Conservation (phyloP, 164 flowering plant species). For the Aristolochia contorta region DNA sequence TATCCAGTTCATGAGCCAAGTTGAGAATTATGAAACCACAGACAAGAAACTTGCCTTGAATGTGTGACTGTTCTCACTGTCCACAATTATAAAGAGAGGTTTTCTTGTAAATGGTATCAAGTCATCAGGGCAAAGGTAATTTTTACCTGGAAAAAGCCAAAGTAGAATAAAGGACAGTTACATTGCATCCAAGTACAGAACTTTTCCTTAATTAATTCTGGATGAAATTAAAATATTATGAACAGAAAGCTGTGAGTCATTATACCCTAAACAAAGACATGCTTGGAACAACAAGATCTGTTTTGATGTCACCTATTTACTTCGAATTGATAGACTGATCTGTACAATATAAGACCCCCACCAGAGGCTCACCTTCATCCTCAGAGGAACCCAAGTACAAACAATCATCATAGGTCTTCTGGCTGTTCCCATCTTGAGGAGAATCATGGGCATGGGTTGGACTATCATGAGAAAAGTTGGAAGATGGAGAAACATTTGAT, state of each 20-base stretch:
- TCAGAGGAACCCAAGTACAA: constrained; percentile 60
- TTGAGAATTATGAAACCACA: constrained; percentile 4
- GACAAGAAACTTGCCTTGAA: constrained; percentile 62
- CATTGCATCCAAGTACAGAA: no score
- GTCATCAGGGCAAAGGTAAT: constrained; percentile 74
- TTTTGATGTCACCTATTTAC: no score
- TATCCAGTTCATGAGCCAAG: no score
- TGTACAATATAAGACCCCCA: neutral
- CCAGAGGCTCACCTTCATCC: constrained; percentile 48
- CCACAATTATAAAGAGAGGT: constrained; percentile 76
- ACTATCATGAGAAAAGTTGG: constrained; percentile 23
- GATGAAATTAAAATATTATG: neutral
- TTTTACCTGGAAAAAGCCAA: constrained; percentile 35
- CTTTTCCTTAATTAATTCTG: no score
- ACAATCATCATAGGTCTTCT: constrained; percentile 21
- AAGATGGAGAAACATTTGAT: constrained; percentile 26
- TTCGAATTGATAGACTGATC: no score
- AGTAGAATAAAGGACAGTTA: no score
- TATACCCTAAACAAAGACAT: no score
- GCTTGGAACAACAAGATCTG: no score
- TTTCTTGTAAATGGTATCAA: constrained; percentile 89
- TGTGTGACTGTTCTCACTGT: constrained; percentile 71
- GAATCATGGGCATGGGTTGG: constrained; percentile 16
- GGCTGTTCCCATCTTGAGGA: constrained; percentile 21
- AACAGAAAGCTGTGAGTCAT: neutral